A percentile compares a stretch with the other conserved stretches of the same genome.
Evolutionary conservation across 2,329 filamentous ascomycete genomes (phyloP).

Genomic region (Xylaria sp.): DNA sequence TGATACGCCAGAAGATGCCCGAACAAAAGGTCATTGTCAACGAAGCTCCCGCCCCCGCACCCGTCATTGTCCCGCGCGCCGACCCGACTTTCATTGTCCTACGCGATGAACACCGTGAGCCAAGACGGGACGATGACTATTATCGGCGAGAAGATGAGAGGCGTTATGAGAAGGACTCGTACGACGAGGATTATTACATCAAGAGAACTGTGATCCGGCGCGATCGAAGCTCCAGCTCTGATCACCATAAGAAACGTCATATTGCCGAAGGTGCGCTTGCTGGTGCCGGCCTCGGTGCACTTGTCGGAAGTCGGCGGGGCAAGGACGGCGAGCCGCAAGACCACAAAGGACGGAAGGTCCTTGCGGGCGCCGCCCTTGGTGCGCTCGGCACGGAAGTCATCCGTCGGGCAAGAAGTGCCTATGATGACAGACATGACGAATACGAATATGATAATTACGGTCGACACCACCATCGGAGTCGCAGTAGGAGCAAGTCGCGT

Average conservation of each 20-base stretch:
- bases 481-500: constrained; percentile 43
- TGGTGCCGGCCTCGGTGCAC: constrained; percentile 65
- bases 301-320: constrained; percentile 61
- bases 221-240: constrained; percentile 56
- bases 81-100: constrained; percentile 54
- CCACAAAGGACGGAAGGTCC: constrained; percentile 62
- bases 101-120: constrained; percentile 48
- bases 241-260: constrained; percentile 61
- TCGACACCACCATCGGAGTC: constrained; percentile 44
- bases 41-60: constrained; percentile 59
- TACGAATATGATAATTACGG: constrained; percentile 44
- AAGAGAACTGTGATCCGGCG: constrained; percentile 54
- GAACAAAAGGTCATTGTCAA: constrained; percentile 68
- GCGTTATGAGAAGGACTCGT: constrained; percentile 46
- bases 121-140: constrained; percentile 33
- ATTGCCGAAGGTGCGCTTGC: constrained; percentile 69
- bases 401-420: constrained; percentile 65
- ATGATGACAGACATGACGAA: constrained; percentile 56
- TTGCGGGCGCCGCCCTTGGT: constrained; percentile 67
- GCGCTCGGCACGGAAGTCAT: constrained; percentile 67
- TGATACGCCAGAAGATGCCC: constrained; percentile 61
- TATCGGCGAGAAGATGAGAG: constrained; percentile 42
- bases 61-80: constrained; percentile 55
- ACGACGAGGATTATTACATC: constrained; percentile 55
- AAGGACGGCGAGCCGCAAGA: constrained; percentile 56